phyloP scores from a whole-genome alignment of 2,329 filamentous ascomycete genomes.

The Exophiala sp. region DNA sequence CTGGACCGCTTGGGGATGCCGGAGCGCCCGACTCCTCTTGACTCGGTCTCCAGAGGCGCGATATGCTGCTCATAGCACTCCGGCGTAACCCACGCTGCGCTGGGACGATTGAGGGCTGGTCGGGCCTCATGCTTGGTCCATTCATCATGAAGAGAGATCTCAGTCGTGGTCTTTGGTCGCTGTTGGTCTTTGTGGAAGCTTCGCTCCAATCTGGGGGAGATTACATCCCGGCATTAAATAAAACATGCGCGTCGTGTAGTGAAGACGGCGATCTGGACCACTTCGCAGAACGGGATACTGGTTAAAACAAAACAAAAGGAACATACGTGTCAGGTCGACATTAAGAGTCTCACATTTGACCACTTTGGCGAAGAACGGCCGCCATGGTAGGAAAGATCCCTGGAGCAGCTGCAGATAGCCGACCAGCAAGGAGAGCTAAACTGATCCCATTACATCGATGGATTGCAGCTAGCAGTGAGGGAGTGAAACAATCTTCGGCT shows the following conservation, averaged over 20 bases:
- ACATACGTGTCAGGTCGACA: slow-evolving; percentile 5
- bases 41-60: slow-evolving; percentile 11
- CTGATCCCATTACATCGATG: background rate
- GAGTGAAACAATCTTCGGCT: slow-evolving; percentile 18
- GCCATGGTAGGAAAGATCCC: slow-evolving; percentile 2
- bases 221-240: no score
- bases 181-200: background rate
- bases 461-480: slow-evolving; percentile 8
- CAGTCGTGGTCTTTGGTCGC: background rate
- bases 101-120: background rate
- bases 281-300: background rate
- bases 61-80: slow-evolving; percentile 9
- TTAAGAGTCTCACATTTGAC: slow-evolving; percentile 5
- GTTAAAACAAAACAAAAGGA: slow-evolving; percentile 10
- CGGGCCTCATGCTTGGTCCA: background rate
- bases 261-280: background rate
- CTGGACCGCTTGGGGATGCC: slow-evolving; percentile 7
- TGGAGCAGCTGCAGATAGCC: background rate
- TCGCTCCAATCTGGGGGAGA: background rate
- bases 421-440: background rate
- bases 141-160: no score
- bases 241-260: background rate
- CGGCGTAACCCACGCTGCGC: background rate
- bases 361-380: slow-evolving; percentile 4
- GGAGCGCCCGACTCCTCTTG: slow-evolving; percentile 1